These are phyloP conservation scores for Rubia yunnanensis DNA, from an alignment of 257 asterid species.

Conservation along the genomic window DNA sequence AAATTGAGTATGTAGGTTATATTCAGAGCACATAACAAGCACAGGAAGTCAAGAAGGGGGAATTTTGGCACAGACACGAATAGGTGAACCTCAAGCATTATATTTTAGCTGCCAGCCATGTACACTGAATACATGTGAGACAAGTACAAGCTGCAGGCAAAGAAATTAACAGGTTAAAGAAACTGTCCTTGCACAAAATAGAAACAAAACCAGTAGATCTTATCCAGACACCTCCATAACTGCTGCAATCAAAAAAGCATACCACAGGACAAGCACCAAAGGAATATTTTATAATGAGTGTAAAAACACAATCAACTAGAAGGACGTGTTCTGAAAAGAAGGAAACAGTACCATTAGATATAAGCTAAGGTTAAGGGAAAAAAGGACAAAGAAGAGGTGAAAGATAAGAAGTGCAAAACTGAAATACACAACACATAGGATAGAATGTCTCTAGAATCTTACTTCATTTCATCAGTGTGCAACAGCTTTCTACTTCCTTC, in stretches of 20 bases:
- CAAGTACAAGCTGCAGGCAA: background rate
- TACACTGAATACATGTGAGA: background rate
- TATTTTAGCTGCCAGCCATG: background rate
- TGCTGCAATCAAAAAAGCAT: background rate
- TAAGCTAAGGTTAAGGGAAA: background rate
- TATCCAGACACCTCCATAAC: background rate
- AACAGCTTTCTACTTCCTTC: conserved; percentile 85
- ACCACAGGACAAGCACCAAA: background rate
- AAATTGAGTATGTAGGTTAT: background rate
- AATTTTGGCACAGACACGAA: too few species aligned
- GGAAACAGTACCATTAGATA: background rate
- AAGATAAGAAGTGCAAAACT: background rate
- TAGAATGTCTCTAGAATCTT: conserved; percentile 12
- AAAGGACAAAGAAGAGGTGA: background rate
- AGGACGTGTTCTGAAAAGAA: background rate
- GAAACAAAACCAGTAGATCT: background rate
- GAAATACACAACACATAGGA: background rate
- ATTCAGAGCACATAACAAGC: background rate
- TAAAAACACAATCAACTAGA: background rate
- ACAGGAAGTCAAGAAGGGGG: background rate
- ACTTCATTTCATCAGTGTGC: conserved; percentile 79
- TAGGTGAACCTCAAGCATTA: background rate
- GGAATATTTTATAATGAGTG: background rate
- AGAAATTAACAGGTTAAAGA: background rate
- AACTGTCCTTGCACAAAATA: background rate